Base-by-base conservation (phyloP, 345 rosid species). In the Diplotaxis tenuifolia region DNA sequence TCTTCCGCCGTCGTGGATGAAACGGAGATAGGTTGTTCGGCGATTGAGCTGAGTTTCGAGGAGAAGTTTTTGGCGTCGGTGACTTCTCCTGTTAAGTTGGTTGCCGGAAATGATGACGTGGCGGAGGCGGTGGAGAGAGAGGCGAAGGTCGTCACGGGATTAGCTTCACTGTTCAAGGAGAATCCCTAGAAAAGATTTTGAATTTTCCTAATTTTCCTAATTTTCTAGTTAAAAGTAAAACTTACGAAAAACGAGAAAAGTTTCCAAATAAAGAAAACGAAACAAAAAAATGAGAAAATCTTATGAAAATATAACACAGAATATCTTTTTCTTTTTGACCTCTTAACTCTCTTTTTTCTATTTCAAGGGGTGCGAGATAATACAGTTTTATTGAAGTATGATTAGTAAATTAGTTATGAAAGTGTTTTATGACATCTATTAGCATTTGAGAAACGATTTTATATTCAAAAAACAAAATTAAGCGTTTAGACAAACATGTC, bases 101-200 rank as follows among this genome's bases (percentile, higher is more conserved):
- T 61, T 64, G 34, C 69, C 40, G 15, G 58, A 66, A 28, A 68
- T 53, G 66, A 49, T 71, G 76, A 65, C 72, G 58, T 65, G 79
- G 71, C 65, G 82, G 64, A 34, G 28, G 15, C 83, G 55, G 75
- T 68, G 5, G 86, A 86, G 72, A 84, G 75, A 65, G 84, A 89
- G 67, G 62, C 78, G 54, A 75, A 75, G 15, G 62, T 83, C 50
- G 92, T 90, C 79, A 87, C 96, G 66, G 96, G 96, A 70, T 84
- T 93, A 73, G 97, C 97, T 70, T 87, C 84, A 69, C 91, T 93
- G 6, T 83, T 93, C 34, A 85, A 81, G 67, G 89, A 85, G 77
- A 85, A 84, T 56, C 81, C 88, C 34, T 89, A 83, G 87, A 70
- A 64, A 75, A 68, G 47, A 49, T 81, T 83, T 87, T 84, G 73